phyloP scores from a whole-genome alignment of 495 filamentous ascomycete species.

The Tuber aestivum region DNA sequence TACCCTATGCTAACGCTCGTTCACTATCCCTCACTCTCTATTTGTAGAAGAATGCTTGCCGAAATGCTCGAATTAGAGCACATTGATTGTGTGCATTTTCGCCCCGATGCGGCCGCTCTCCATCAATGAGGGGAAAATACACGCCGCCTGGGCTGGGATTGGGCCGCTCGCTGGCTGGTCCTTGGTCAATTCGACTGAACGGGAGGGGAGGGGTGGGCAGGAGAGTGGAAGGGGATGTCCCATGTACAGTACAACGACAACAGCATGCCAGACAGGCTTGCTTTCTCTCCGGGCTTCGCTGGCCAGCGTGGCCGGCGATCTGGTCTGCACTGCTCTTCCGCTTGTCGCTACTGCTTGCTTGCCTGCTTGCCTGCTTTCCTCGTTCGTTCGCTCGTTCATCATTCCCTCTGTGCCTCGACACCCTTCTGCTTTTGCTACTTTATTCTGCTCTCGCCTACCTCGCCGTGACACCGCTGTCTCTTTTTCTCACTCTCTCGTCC shows the following conservation, averaged over 20 bases:
- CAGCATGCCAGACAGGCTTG: constrained; percentile 28
- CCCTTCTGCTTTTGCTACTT: constrained; percentile 9
- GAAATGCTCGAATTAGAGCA: neutral
- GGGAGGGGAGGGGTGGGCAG: neutral
- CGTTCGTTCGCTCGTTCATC: neutral
- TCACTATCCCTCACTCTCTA: neutral
- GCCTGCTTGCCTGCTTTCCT: neutral
- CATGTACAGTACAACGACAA: constrained; percentile 36
- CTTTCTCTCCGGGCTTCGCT: constrained; percentile 32
- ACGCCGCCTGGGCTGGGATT: neutral
- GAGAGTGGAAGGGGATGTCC: constrained; percentile 31
- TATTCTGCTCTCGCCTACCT: constrained; percentile 29
- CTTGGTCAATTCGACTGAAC: neutral
- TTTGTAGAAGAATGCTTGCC: neutral
- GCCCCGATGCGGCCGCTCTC: neutral
- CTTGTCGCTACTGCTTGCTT: neutral
- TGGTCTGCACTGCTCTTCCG: constrained; percentile 25
- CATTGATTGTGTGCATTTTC: constrained; percentile 4
- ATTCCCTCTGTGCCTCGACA: neutral
- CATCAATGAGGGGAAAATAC: neutral
- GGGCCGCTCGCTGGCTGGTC: neutral
- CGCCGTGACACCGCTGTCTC: constrained; percentile 30
- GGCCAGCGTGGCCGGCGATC: constrained; percentile 40
- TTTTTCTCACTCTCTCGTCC: neutral
- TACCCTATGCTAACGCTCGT: neutral